Evolutionary conservation across 148 eudicot genomes (phyloP).

Genomic region (Chenopodium formosanum): DNA sequence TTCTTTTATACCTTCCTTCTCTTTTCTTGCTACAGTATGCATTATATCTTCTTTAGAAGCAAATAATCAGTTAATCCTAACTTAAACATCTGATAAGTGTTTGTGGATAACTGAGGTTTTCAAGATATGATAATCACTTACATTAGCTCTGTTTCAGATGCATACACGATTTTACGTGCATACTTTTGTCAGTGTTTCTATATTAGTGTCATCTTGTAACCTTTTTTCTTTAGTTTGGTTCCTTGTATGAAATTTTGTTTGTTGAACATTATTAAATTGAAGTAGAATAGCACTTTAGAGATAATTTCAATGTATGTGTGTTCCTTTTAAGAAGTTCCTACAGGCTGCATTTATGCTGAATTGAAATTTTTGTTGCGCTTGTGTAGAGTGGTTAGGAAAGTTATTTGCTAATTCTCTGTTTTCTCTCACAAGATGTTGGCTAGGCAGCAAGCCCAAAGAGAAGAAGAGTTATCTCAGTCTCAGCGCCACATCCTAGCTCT

Average conservation of each 20-base stretch:
- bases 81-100: neutral
- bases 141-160: neutral
- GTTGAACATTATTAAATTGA: neutral
- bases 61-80: neutral
- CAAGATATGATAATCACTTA: neutral
- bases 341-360: no score
- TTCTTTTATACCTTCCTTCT: constrained; percentile 9
- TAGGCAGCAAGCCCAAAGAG: constrained; percentile 99
- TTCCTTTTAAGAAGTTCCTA: no score
- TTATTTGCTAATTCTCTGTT: constrained; percentile 3
- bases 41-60: neutral
- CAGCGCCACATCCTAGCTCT: constrained; percentile 98
- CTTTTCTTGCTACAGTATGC: neutral
- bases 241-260: neutral
- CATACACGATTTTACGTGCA: neutral
- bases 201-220: neutral
- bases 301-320: neutral
- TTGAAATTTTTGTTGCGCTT: neutral
- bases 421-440: constrained; percentile 66
- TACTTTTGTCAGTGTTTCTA: constrained; percentile 7
- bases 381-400: constrained; percentile 5
- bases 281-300: neutral
- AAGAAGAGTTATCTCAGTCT: constrained; percentile 95
- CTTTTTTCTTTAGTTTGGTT: neutral
- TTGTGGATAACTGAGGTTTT: neutral